Base-by-base conservation (phyloP, 2,329 filamentous ascomycete species). In the Pezizomycotina sp. region DNA sequence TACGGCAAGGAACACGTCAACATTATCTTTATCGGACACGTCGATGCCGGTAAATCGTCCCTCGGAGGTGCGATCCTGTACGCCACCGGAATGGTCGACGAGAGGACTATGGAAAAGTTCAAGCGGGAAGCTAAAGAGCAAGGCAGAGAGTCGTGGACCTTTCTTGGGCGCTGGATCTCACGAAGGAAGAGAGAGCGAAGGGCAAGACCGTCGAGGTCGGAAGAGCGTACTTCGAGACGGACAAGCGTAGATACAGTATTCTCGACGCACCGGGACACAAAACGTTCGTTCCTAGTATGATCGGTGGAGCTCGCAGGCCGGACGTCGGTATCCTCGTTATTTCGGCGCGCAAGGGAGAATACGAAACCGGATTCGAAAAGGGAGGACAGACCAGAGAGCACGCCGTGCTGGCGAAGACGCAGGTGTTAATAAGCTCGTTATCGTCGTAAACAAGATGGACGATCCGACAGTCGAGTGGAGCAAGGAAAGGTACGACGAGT, bases 361-460 rank as follows among this genome's bases (percentile, higher is more conserved):
- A 95, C 59, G 89, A 98, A 62, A 95, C 89, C 21, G 89, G 89
- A 31, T 98, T 98, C 57, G 89, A 98, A 53, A 79, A 77, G 64
- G 89, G 89, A 46, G 86, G 89, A 23, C 89, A 98, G 60, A 98
- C 89, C 35, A 73, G 89, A 56, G 89, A 98, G 69, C 86, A 95
- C 60, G 89, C 91, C 38, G 82, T 98, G 66, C 68, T 98, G 55
- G 91, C 91, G 50, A 92, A 95, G 63, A 98, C 91, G 1, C 86
- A 92, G 57, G 89, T 60, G 89, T 98, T 42, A 92, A 92, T 68
- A 93, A 93, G 63, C 69, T 98, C 37, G 67, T 95, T 28, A 76
- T 98, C 19, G 89, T 70, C 34, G 84, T 93, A 56, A 98, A 98
- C 71, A 98, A 98, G 68, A 98, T 98, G 91, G 89, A 98, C 56